Evolutionary conservation across 305 asterid species (phyloP).

Genomic region (Solanum hybrid): DNA sequence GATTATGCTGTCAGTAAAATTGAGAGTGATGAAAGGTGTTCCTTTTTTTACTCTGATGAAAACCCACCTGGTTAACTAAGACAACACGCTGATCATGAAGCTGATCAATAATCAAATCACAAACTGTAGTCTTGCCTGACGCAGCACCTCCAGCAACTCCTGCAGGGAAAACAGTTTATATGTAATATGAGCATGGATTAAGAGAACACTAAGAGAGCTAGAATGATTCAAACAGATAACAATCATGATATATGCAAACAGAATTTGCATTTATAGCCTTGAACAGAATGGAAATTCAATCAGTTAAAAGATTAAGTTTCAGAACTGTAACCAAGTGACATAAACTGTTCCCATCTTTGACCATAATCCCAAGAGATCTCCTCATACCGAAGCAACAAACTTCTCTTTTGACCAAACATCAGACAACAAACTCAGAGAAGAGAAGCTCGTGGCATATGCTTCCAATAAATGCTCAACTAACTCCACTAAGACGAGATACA

Average conservation of each 20-base stretch:
- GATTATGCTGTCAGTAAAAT: background rate
- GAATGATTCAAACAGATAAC: background rate
- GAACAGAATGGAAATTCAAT: background rate
- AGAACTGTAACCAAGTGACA: background rate
- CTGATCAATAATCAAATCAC: conserved; percentile 95
- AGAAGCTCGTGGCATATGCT: background rate
- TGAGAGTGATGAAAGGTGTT: background rate
- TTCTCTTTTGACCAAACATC: background rate
- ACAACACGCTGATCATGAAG: conserved; percentile 97
- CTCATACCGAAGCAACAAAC: background rate
- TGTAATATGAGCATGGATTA: conserved; percentile 8
- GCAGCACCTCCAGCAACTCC: conserved; percentile 99
- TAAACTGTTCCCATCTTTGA: background rate
- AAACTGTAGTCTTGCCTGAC: conserved; percentile 89
- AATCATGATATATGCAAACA: background rate
- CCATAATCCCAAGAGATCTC: background rate
- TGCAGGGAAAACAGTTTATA: conserved; percentile 16
- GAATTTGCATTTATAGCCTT: background rate
- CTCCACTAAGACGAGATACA: background rate
- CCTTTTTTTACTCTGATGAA: background rate
- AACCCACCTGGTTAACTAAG: conserved; percentile 79
- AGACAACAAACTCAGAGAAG: background rate
- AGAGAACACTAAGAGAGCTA: background rate
- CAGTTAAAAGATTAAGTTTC: background rate
- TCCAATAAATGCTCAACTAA: background rate